phyloP scores from a whole-genome alignment of 2,329 filamentous ascomycete genomes.

The Anisogramma anomala region DNA sequence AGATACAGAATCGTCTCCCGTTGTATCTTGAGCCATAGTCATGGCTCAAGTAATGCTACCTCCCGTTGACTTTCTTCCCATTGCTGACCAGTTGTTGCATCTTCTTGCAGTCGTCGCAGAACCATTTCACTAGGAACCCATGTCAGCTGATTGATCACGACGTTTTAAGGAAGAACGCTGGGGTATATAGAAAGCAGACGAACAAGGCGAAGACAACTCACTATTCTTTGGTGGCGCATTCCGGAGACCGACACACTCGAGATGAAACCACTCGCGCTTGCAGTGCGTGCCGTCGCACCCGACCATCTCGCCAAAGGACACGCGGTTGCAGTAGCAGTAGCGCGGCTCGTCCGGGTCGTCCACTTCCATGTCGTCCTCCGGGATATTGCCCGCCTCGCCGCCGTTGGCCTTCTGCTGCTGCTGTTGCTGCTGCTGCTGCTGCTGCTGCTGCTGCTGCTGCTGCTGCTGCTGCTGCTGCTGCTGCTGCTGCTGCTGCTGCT shows the following conservation, averaged over 20 bases:
- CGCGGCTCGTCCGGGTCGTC: constrained; percentile 58
- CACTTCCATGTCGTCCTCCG: constrained; percentile 42
- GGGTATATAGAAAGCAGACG: constrained; percentile 23
- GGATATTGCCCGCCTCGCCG: constrained; percentile 15
- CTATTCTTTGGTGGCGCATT: constrained; percentile 66
- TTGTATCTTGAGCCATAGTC: too few relatives aligned
- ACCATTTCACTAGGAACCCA: constrained; percentile 58
- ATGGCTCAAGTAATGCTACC: too few relatives aligned
- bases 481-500: too few relatives aligned
- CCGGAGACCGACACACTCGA: constrained; percentile 69
- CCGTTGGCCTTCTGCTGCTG: constrained; percentile 17
- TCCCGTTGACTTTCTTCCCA: constrained; percentile 39
- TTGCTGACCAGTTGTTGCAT: constrained; percentile 43
- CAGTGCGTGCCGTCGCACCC: constrained; percentile 66
- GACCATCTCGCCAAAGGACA: constrained; percentile 78
- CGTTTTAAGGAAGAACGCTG: background rate
- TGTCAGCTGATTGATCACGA: background rate
- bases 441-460: too few relatives aligned
- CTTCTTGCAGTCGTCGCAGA: constrained; percentile 68
- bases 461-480: too few relatives aligned
- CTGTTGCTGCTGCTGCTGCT: constrained; percentile 10
- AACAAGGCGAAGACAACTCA: constrained; percentile 25
- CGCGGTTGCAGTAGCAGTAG: constrained; percentile 70
- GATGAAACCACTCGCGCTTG: constrained; percentile 70
- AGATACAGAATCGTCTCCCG: too few relatives aligned